phyloP scores from a whole-genome alignment of 768 basidiomycete genomes.

The Auriscalpium vulgare region DNA sequence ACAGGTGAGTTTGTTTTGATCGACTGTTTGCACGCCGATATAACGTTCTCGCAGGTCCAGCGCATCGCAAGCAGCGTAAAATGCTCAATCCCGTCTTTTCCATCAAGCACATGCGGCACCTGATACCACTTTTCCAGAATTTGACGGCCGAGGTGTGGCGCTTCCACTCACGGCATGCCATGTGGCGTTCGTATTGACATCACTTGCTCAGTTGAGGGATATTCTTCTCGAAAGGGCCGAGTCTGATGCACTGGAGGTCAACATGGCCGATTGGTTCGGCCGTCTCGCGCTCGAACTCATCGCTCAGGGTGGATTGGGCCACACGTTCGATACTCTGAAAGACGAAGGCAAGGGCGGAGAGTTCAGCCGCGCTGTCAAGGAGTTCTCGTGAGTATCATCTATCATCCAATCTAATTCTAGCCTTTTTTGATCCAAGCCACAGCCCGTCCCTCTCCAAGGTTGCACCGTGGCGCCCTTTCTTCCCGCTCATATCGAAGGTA shows the following conservation, averaged over 20 bases:
- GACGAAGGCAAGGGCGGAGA: background rate
- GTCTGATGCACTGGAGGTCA: background rate
- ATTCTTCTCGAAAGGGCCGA: background rate
- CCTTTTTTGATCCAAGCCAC: background rate
- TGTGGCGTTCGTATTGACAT: background rate
- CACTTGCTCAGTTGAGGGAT: background rate
- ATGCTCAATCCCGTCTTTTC: constrained; percentile 2
- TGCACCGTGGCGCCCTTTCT: background rate
- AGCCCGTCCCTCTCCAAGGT: background rate
- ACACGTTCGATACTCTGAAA: background rate
- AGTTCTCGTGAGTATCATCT: background rate
- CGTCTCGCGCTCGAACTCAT: background rate
- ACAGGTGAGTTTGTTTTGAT: background rate
- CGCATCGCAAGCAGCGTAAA: constrained; percentile 2
- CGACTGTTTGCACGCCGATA: background rate
- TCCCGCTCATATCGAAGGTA: background rate
- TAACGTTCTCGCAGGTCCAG: background rate
- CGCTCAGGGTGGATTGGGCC: background rate
- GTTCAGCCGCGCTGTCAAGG: background rate
- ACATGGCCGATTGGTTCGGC: background rate
- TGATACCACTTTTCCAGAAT: constrained; percentile 3
- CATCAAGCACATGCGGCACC: background rate
- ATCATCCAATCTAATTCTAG: background rate
- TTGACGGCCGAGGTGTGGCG: background rate
- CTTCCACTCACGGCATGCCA: background rate